Percentiles rank a stretch among this genome's conserved stretches.
Evolutionary conservation across 805 yeast species (phyloP).

Genomic region (Yamadazyma takamatsuzukensis): DNA sequence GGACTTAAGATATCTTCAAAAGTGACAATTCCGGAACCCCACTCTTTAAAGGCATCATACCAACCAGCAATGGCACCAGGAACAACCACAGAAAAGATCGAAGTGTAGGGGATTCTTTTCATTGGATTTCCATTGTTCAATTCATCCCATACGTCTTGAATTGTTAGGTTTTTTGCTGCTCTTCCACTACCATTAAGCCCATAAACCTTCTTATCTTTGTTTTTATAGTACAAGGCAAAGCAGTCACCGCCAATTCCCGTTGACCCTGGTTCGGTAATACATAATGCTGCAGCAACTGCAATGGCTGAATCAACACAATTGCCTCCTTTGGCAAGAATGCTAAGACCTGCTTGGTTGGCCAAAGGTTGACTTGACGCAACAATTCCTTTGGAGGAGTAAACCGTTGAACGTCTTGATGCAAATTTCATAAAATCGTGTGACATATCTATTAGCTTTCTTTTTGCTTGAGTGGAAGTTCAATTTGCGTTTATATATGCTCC

Average conservation of each 20-base stretch:
- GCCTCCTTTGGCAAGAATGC: slow-evolving; percentile 66
- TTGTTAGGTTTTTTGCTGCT: slow-evolving; percentile 47
- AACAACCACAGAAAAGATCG: slow-evolving; percentile 62
- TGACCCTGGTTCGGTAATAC: slow-evolving; percentile 55
- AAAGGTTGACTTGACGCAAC: slow-evolving; percentile 75
- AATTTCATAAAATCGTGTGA: slow-evolving; percentile 24
- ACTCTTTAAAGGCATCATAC: slow-evolving; percentile 61
- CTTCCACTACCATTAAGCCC: slow-evolving; percentile 80
- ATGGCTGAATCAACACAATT: slow-evolving; percentile 66
- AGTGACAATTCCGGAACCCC: slow-evolving; percentile 70
- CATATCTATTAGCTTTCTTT: no score
- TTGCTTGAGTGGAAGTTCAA: no score
- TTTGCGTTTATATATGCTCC: no score
- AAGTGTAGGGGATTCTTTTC: slow-evolving; percentile 47
- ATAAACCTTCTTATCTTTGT: slow-evolving; percentile 45
- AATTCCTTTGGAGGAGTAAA: slow-evolving; percentile 68
- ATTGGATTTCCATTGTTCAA: slow-evolving; percentile 38
- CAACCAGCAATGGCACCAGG: slow-evolving; percentile 84
- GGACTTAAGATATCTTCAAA: slow-evolving; percentile 58
- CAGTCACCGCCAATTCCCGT: slow-evolving; percentile 70
- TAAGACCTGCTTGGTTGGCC: slow-evolving; percentile 71
- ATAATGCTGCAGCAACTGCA: slow-evolving; percentile 54
- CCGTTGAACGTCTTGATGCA: slow-evolving; percentile 66
- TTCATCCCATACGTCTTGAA: slow-evolving; percentile 46
- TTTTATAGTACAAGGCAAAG: slow-evolving; percentile 58